Evolutionary conservation across 768 basidiomycete species (phyloP), one percentile per base, ranked within the genome.

Genomic region (Pleurotus giganteus): DNA sequence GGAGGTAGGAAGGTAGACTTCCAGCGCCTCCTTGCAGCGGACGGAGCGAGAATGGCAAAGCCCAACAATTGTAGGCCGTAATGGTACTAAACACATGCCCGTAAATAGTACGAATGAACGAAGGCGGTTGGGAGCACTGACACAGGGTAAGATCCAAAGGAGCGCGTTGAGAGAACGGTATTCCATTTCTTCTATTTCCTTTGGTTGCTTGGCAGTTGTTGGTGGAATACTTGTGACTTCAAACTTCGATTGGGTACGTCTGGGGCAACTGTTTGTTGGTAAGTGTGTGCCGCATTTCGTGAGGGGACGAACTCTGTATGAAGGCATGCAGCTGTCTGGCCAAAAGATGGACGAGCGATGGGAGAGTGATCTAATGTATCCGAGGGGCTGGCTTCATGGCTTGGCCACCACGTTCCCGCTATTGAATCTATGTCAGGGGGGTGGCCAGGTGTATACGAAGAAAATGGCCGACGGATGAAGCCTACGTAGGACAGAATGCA

Each of bases 41-140:
- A 96, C 0, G 94, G 89, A 0, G 86, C 88, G 60, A 96, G 82
- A 42, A 93, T 76, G n/a, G 84, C 66, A 63, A 90, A 92, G 0
- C 76, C 74, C 3, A 89, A 50, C 3, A 95, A 60, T 63, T 95
- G 94, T 1, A 78, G 65, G 21, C 75, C 74, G 47, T 96, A 62
- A 60, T 89, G 88, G 66, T 98, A 98, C 94, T 96, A 54, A 41
- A 43, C 46, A 26, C 13, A 39, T 8, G 9, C 47, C 54, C 13
- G 62, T 39, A 23, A 23, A 45, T 17, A 50, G n/a, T 55, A 23
- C 42, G 34, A 44, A 32, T 9, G 26, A 17, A 60, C 42, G 32
- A n/a, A 12, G 31, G 29, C 36, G 37, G 42, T 36, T 28, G 57
- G 19, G 27, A 23, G 57, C 45, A 76, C 88, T 63, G 65, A 94